phyloP scores from a whole-genome alignment of 2,329 filamentous ascomycete species.

The Aspergillus sp. region DNA sequence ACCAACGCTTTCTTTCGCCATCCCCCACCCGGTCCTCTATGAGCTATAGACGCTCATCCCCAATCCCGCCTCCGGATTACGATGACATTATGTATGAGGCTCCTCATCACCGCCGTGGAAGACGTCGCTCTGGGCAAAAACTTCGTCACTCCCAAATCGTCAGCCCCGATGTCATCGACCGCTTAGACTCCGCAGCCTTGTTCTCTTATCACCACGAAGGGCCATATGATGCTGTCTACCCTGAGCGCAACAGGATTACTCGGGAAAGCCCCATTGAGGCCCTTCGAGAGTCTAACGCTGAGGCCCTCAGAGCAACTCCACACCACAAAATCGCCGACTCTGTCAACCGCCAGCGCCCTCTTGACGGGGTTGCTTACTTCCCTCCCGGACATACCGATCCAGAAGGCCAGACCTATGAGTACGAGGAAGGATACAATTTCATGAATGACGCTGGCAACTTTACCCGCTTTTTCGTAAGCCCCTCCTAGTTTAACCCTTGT shows the following conservation, averaged over 20 bases:
- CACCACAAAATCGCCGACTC: conserved; percentile 74
- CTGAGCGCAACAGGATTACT: conserved; percentile 68
- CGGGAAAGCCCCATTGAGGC: conserved; percentile 72
- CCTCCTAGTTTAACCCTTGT: neutral
- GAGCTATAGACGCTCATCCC: conserved; percentile 20
- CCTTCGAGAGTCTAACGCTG: conserved; percentile 68
- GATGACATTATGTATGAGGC: conserved; percentile 24
- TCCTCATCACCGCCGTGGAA: conserved; percentile 18
- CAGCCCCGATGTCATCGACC: conserved; percentile 75
- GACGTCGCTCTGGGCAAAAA: conserved; percentile 13
- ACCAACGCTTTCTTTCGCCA: conserved; percentile 27
- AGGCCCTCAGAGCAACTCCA: conserved; percentile 79
- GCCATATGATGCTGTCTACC: conserved; percentile 80
- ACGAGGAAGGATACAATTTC: conserved; percentile 82
- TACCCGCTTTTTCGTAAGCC: conserved; percentile 71
- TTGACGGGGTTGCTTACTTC: conserved; percentile 77
- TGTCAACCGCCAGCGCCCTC: conserved; percentile 69
- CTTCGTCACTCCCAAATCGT: conserved; percentile 39
- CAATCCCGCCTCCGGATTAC: conserved; percentile 26
- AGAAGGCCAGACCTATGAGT: conserved; percentile 69
- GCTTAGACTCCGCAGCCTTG: conserved; percentile 66
- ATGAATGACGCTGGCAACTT: conserved; percentile 71
- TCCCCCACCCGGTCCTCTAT: conserved; percentile 21
- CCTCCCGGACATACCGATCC: conserved; percentile 70
- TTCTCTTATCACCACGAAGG: conserved; percentile 83